Evolutionary conservation across 345 rosid species (phyloP).

Genomic region (Clarkia xantiana): DNA sequence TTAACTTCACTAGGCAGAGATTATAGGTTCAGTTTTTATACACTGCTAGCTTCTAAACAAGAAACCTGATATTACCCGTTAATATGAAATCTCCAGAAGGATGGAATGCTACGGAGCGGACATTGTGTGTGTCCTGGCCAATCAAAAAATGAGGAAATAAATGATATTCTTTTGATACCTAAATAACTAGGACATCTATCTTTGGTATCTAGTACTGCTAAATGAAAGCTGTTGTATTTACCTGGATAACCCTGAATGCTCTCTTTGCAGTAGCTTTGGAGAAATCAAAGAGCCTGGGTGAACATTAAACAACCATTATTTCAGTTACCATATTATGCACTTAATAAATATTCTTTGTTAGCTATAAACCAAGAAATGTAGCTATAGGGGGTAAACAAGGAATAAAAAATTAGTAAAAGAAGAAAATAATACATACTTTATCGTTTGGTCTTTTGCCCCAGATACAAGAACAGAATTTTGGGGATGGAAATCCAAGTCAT

Average conservation of each 20-base stretch:
- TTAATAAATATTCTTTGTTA: neutral
- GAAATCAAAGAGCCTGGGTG: constrained; percentile 62
- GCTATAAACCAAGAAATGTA: neutral
- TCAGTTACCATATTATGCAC: too few relatives aligned
- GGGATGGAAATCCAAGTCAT: constrained; percentile 83
- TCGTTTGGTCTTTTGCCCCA: constrained; percentile 64
- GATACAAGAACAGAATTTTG: constrained; percentile 55
- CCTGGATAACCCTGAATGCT: constrained; percentile 82
- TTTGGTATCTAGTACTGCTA: neutral
- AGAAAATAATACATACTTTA: constrained; percentile 32
- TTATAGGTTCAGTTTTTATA: too few relatives aligned
- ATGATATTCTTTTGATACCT: neutral
- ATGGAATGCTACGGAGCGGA: constrained; percentile 70
- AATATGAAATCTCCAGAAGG: constrained; percentile 75
- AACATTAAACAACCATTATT: too few relatives aligned
- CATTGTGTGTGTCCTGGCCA: constrained; percentile 67
- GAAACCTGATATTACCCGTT: constrained; percentile 29
- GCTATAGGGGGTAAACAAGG: neutral
- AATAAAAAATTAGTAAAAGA: constrained; percentile 6
- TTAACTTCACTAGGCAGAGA: too few relatives aligned
- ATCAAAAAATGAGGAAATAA: neutral
- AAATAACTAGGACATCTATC: too few relatives aligned
- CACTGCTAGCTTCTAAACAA: neutral
- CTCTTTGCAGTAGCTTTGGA: constrained; percentile 75
- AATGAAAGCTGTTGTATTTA: constrained; percentile 12